Conservation (phyloP, 495 filamentous ascomycete species). For the Aspergillus wentii region DNA sequence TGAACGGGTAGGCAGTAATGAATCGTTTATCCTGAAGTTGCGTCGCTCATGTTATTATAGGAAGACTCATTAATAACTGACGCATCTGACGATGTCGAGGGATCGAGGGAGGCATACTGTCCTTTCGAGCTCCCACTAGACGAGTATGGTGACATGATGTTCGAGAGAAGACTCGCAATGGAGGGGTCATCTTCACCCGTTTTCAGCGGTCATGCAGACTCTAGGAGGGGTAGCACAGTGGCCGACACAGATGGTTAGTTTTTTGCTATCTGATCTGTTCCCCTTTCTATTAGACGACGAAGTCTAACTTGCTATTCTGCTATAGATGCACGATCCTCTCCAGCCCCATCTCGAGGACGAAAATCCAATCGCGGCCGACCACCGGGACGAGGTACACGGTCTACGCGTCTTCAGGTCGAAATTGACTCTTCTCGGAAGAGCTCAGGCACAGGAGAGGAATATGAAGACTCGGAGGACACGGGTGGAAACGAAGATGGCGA, state of each 20-base stretch:
- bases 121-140: slow-evolving; percentile 74
- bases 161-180: slow-evolving; percentile 57
- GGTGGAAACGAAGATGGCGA: slow-evolving; percentile 36
- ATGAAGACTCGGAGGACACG: slow-evolving; percentile 37
- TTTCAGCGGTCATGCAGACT: slow-evolving; percentile 41
- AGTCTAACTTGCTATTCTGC: slow-evolving; percentile 8
- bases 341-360: slow-evolving; percentile 40
- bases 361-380: slow-evolving; percentile 35
- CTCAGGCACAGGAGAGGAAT: slow-evolving; percentile 28
- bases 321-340: slow-evolving; percentile 46
- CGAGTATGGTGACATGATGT: slow-evolving; percentile 73
- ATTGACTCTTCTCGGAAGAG: slow-evolving; percentile 25
- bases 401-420: slow-evolving; percentile 38
- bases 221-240: slow-evolving; percentile 39
- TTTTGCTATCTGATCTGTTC: slow-evolving; percentile 7
- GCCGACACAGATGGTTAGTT: slow-evolving; percentile 51
- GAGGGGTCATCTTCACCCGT: slow-evolving; percentile 55
- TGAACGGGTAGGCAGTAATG: slow-evolving; percentile 58
- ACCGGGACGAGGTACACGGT: slow-evolving; percentile 36
- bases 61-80: slow-evolving; percentile 50
- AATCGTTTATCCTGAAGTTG: too few species aligned
- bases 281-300: neutral
- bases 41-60: slow-evolving; percentile 16
- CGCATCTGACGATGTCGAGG: slow-evolving; percentile 56
- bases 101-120: slow-evolving; percentile 48